A percentile compares a stretch with the other conserved stretches of the same genome.
Conservation (phyloP, 306 rosid species). For the Quercus aquifolioides region DNA sequence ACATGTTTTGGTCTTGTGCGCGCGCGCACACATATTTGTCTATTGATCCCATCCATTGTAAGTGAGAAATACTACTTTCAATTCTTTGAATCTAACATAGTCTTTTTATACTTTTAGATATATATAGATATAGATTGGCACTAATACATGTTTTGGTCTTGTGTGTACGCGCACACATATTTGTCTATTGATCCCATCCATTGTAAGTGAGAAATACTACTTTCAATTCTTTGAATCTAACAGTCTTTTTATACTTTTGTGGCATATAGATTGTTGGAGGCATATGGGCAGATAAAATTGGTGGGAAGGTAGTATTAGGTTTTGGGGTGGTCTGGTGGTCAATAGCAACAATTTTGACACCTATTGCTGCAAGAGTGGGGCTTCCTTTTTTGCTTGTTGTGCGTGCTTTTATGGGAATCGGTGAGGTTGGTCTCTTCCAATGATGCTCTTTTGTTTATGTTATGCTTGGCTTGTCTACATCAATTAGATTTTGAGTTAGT, state of each 20-base stretch:
- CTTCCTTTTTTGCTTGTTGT: conserved; percentile 77
- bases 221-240: conserved; percentile 24
- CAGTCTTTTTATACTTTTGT: conserved; percentile 8
- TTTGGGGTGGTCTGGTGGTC: conserved; percentile 99
- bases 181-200: background rate
- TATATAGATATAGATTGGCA: no score
- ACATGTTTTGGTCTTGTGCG: conserved; percentile 10
- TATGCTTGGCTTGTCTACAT: background rate
- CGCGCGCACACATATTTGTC: background rate
- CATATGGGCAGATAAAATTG: conserved; percentile 97
- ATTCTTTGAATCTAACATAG: conserved; percentile 25
- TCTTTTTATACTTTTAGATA: background rate
- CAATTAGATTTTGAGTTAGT: background rate
- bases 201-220: background rate
- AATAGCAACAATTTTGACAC: conserved; percentile 81
- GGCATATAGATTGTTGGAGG: conserved; percentile 77
- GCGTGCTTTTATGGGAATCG: conserved; percentile 97
- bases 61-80: background rate
- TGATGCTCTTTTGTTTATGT: conserved; percentile 7
- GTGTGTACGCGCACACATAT: background rate
- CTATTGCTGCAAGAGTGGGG: conserved; percentile 85
- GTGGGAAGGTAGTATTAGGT: conserved; percentile 88
- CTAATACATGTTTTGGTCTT: no score
- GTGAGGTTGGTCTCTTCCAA: conserved; percentile 71
- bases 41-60: conserved; percentile 1